Percentiles rank a stretch among this genome's conserved stretches.
These are phyloP conservation scores for Fagopyrum homotropicum DNA, from an alignment of 148 eudicot genomes.

Conservation along the genomic window DNA sequence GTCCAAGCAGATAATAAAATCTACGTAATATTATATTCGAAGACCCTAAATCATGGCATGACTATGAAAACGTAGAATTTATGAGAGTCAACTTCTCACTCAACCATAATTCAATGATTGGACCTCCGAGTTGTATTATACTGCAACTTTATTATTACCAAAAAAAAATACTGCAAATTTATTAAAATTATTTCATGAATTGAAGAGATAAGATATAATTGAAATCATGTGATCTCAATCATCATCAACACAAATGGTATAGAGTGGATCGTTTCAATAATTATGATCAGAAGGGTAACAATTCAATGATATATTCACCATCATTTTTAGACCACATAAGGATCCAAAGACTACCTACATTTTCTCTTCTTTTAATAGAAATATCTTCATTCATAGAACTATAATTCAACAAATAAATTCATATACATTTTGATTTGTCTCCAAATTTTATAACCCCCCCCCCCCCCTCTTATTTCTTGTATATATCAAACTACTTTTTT, in stretches of 20 bases:
- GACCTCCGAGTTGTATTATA: not conserved
- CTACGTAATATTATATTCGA: not conserved
- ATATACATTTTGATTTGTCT: too few species aligned
- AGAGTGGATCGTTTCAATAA: not conserved
- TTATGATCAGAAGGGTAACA: not conserved
- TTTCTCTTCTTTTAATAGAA: too few species aligned
- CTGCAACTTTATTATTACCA: not conserved
- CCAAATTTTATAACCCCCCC: too few species aligned
- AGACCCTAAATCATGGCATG: not conserved
- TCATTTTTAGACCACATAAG: not conserved
- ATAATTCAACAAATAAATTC: too few species aligned
- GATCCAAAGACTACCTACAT: too few species aligned
- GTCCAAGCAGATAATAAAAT: not conserved
- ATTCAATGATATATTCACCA: conserved; percentile 2
- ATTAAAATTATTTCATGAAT: not conserved
- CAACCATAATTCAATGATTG: not conserved
- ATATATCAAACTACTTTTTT: too few species aligned
- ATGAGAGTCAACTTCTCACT: not conserved
- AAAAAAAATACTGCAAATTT: not conserved
- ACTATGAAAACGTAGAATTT: too few species aligned
- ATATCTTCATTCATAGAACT: too few species aligned
- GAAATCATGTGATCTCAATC: not conserved
- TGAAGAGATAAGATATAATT: conserved; percentile 3
- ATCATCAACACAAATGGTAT: not conserved
- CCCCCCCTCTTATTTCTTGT: too few species aligned